phyloP scores from a whole-genome alignment of 2,329 filamentous ascomycete species.

The Aspergillus oerlinghausenensis region DNA sequence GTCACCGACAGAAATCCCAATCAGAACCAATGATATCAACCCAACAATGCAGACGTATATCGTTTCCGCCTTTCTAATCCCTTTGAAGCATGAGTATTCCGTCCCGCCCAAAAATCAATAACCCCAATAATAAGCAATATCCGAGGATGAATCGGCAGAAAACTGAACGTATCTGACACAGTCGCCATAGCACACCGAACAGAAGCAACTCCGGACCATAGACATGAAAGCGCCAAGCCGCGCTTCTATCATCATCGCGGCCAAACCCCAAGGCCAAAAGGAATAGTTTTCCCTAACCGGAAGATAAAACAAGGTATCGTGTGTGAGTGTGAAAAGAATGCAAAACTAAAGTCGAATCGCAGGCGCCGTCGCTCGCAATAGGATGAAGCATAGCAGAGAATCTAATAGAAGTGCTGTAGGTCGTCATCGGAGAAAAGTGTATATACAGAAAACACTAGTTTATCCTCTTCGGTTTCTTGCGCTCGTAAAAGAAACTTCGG shows the following conservation, averaged over 20 bases:
- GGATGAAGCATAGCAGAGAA: conserved; percentile 31
- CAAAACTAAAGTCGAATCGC: conserved; percentile 32
- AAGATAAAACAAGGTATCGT: conserved; percentile 35
- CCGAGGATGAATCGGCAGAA: conserved; percentile 26
- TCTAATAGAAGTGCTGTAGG: conserved; percentile 30
- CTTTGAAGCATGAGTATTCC: conserved; percentile 31
- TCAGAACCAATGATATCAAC: conserved; percentile 30
- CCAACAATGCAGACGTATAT: conserved; percentile 43
- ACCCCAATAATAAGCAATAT: conserved; percentile 22
- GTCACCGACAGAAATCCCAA: conserved; percentile 26
- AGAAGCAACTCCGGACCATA: conserved; percentile 34
- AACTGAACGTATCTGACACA: conserved; percentile 27
- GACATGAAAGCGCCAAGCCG: conserved; percentile 33
- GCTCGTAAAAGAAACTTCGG: conserved; percentile 23
- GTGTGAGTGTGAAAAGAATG: conserved; percentile 24
- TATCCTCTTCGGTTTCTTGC: conserved; percentile 26
- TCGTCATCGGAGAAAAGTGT: conserved; percentile 33
- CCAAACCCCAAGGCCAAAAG: conserved; percentile 28
- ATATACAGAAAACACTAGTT: conserved; percentile 33
- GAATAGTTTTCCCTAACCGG: conserved; percentile 31
- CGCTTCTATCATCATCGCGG: conserved; percentile 38
- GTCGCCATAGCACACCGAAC: conserved; percentile 24
- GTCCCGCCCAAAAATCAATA: conserved; percentile 28
- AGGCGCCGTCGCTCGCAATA: conserved; percentile 41
- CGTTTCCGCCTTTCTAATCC: conserved; percentile 43